A percentile compares a stretch with the other conserved stretches of the same genome.
Evolutionary conservation across 371 early-diverging fungal species (phyloP).

Genomic region (Mortierella sp.): DNA sequence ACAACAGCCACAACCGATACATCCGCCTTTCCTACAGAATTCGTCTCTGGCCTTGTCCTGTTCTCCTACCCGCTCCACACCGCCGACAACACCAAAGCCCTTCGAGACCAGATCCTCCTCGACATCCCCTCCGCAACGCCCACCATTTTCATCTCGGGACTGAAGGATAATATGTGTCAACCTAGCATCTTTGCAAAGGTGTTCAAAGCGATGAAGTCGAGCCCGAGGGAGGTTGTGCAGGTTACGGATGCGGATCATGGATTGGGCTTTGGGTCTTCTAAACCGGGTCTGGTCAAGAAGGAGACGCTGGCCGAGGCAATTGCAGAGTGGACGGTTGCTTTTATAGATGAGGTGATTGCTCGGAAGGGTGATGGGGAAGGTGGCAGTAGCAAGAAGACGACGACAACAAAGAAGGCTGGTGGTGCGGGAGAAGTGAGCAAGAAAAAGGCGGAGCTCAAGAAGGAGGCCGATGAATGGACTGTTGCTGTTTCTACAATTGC

Average conservation of each 20-base stretch:
- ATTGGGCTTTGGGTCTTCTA: conserved; percentile 41
- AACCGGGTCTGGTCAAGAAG: conserved; percentile 31
- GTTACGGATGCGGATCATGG: conserved; percentile 46
- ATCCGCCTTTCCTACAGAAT: conserved; percentile 21
- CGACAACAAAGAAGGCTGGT: not conserved
- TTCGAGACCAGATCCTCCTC: conserved; percentile 46
- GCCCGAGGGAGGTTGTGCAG: conserved; percentile 33
- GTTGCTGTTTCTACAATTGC: conserved; percentile 26
- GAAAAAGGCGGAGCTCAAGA: conserved; percentile 47
- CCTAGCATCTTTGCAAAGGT: conserved; percentile 35
- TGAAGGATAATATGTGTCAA: conserved; percentile 53
- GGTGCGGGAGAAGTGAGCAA: not conserved
- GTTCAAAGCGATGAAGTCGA: conserved; percentile 42
- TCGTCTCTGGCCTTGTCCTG: conserved; percentile 29
- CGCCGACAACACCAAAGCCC: conserved; percentile 37
- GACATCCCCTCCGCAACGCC: conserved; percentile 29
- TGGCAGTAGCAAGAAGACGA: not conserved
- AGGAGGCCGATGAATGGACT: conserved; percentile 43
- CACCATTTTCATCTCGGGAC: conserved; percentile 44
- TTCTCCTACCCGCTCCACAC: conserved; percentile 51
- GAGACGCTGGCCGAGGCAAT: conserved; percentile 30
- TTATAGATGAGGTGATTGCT: conserved; percentile 45
- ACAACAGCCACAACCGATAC: not conserved
- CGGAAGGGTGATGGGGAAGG: not conserved
- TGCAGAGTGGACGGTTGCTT: conserved; percentile 28